Evolutionary conservation across 2,329 filamentous ascomycete species (phyloP).

Genomic region (Neonectria sp.): DNA sequence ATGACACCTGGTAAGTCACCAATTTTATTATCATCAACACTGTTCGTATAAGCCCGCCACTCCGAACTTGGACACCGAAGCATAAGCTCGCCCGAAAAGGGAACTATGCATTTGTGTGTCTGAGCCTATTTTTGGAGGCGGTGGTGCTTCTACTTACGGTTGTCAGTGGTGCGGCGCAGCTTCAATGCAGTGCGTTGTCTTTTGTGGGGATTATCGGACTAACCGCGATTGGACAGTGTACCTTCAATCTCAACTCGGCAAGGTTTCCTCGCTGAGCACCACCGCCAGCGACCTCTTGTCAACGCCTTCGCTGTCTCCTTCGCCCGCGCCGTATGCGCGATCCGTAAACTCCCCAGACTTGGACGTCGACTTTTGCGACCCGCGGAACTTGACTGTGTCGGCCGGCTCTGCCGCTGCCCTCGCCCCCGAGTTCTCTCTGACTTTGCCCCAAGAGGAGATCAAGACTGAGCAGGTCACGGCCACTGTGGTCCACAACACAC

Average conservation of each 20-base stretch:
- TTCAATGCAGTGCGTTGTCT: conserved; percentile 39
- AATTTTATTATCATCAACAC: neutral
- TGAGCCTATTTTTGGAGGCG: conserved; percentile 41
- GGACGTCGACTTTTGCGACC: conserved; percentile 91
- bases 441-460: conserved; percentile 76
- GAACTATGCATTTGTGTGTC: conserved; percentile 16
- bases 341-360: conserved; percentile 75
- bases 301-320: conserved; percentile 87
- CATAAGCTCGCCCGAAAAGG: conserved; percentile 10
- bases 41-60: neutral
- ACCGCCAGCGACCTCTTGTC: conserved; percentile 81
- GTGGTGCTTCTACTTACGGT: conserved; percentile 21
- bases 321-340: conserved; percentile 83
- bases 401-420: conserved; percentile 63
- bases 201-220: conserved; percentile 51
- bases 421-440: conserved; percentile 75
- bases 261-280: conserved; percentile 73
- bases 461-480: conserved; percentile 66
- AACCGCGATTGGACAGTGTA: conserved; percentile 62
- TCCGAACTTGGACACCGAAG: neutral
- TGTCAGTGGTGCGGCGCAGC: conserved; percentile 39
- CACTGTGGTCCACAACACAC: conserved; percentile 56
- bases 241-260: conserved; percentile 62
- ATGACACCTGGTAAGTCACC: conserved; percentile 89
- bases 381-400: conserved; percentile 86